A percentile compares a stretch with the other conserved stretches of the same genome.
Conservation (phyloP, 1,139 yeast genomes). For the Debaryomyces robertsiae region DNA sequence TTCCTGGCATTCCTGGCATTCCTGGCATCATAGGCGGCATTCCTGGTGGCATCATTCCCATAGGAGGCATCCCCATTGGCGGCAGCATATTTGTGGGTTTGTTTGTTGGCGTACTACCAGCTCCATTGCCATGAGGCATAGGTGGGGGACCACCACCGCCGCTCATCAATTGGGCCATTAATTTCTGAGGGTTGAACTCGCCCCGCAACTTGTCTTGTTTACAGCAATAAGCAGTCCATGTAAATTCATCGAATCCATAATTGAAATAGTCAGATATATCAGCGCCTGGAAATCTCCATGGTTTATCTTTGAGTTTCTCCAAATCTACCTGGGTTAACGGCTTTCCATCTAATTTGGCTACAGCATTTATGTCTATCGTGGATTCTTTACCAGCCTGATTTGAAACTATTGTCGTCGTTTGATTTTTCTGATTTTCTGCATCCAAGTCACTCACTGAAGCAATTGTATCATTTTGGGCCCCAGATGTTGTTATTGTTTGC, state of each 20-base stretch:
- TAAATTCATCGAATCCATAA: slow-evolving; percentile 92
- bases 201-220: slow-evolving; percentile 84
- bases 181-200: slow-evolving; percentile 68
- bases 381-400: slow-evolving; percentile 36
- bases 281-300: slow-evolving; percentile 98
- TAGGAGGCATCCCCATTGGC: slow-evolving; percentile 23
- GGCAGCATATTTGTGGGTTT: slow-evolving; percentile 24
- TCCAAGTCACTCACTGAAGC: slow-evolving; percentile 50
- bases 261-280: slow-evolving; percentile 93
- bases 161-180: slow-evolving; percentile 48
- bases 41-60: slow-evolving; percentile 28
- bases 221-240: slow-evolving; percentile 92
- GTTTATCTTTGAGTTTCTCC: slow-evolving; percentile 85
- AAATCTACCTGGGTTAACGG: slow-evolving; percentile 84
- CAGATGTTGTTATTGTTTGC: slow-evolving; percentile 24
- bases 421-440: slow-evolving; percentile 19
- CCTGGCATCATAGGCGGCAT: slow-evolving; percentile 27
- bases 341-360: slow-evolving; percentile 79
- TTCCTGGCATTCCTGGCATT: slow-evolving; percentile 26
- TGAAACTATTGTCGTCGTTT: slow-evolving; percentile 37
- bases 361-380: slow-evolving; percentile 71
- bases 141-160: slow-evolving; percentile 17
- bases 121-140: slow-evolving; percentile 8
- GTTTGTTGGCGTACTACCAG: slow-evolving; percentile 11
- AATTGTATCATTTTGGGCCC: slow-evolving; percentile 25